These are phyloP conservation scores for Meyerozyma sp. DNA, from an alignment of 1,139 yeast genomes.

Conservation along the genomic window DNA sequence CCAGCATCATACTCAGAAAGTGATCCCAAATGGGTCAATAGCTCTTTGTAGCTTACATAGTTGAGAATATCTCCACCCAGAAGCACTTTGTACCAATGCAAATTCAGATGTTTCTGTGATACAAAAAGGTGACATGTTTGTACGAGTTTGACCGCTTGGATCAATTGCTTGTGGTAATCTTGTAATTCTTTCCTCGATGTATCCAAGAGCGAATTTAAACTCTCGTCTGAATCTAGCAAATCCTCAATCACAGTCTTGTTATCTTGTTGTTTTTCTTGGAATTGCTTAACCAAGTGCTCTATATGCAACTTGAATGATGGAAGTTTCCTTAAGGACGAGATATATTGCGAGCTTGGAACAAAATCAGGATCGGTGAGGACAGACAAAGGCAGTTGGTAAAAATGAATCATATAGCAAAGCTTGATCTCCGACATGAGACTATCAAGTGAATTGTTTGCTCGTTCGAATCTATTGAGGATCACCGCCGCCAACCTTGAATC, in stretches of 20 bases:
- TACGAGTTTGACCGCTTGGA: conserved; percentile 3
- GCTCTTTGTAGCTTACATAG: not conserved
- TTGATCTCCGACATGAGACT: conserved; percentile 49
- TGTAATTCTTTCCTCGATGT: conserved; percentile 2
- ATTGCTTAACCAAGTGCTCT: conserved; percentile 20
- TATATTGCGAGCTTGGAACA: conserved; percentile 15
- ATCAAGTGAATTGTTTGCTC: conserved; percentile 48
- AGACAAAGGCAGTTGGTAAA: conserved; percentile 58
- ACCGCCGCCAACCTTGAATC: conserved; percentile 28
- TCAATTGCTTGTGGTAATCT: not conserved
- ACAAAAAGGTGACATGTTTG: not conserved
- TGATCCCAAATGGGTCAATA: not conserved
- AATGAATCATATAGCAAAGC: conserved; percentile 64
- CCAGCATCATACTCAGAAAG: not conserved
- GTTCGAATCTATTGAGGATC: conserved; percentile 31
- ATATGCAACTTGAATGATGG: conserved; percentile 41
- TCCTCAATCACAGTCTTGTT: not conserved
- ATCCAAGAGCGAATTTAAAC: not conserved
- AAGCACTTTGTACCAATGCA: not conserved
- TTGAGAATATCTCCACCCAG: not conserved
- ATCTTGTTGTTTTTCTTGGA: conserved; percentile 11
- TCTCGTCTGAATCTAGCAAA: not conserved
- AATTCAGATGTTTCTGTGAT: not conserved
- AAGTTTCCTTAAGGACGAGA: conserved; percentile 35
- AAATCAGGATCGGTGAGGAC: conserved; percentile 6